phyloP scores from a whole-genome alignment of 2,329 filamentous ascomycete species.

The Penicillium sp. region DNA sequence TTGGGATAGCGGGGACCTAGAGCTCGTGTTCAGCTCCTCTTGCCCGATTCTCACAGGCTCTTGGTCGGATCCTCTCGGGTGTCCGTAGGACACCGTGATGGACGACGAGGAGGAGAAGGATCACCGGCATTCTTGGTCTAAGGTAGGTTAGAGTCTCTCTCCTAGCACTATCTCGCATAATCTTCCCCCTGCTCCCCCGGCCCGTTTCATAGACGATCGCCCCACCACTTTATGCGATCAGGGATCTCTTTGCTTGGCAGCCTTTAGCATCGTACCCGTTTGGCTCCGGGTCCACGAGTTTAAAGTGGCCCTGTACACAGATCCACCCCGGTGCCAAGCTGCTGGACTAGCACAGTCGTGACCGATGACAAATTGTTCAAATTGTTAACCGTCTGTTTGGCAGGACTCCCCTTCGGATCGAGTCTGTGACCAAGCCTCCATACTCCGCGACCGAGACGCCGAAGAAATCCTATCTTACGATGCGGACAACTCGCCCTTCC shows the following conservation, averaged over 20 bases:
- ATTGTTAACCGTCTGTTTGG: background rate
- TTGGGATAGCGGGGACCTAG: background rate
- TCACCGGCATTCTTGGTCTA: slow-evolving; percentile 1
- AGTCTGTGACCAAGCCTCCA: slow-evolving; percentile 14
- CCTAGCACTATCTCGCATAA: background rate
- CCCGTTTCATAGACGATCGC: background rate
- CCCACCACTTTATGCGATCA: background rate
- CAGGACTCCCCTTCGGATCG: slow-evolving; percentile 15
- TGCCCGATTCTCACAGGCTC: background rate
- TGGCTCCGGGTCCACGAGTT: background rate
- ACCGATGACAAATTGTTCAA: background rate
- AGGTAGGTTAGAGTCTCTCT: slow-evolving; percentile 5
- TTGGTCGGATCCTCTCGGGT: background rate
- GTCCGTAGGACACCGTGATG: background rate
- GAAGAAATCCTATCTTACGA: slow-evolving; percentile 35
- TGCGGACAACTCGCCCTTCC: slow-evolving; percentile 39
- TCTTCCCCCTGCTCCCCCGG: too few relatives aligned
- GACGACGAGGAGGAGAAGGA: background rate
- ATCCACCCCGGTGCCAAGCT: background rate
- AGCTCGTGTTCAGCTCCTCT: background rate
- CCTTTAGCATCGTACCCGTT: background rate
- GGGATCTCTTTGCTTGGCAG: background rate
- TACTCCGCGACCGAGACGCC: slow-evolving; percentile 34
- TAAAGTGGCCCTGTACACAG: background rate
- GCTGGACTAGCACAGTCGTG: background rate